Base-by-base conservation (phyloP, 768 basidiomycete genomes). In the Rickenella mellea region DNA sequence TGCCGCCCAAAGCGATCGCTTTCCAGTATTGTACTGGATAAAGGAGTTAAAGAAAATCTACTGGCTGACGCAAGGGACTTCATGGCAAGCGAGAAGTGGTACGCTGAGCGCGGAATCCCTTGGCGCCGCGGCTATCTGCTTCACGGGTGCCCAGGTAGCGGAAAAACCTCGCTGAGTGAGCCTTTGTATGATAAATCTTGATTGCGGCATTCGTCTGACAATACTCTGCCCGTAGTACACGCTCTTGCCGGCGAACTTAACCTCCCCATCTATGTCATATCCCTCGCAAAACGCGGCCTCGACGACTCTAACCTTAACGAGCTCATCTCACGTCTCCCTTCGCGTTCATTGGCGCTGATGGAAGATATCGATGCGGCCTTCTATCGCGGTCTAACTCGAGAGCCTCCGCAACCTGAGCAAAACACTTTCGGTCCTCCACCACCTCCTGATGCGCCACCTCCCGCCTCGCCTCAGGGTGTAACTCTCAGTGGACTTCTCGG, bases 311-410 rank as follows among this genome's bases (percentile, higher is more conserved):
- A 87, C 7, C 69, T 94, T 22, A 83, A 80, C 19, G 80, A 82
- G 8, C 74, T 93, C 27, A 88, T 94, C 81, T 83, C 87, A 22
- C 77, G 82, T 27, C 87, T 92, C 5, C 87, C 89, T 3, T 78
- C 83, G 26, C 77, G 80, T 14, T 88, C 84, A 57, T 85, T 94
- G 32, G 77, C 94, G 42, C 71, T 94, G 9, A 73, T 94, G 17
- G 91, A 94, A 57, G 91, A 94, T 58, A 76, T 94, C 33, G 88
- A 91, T 52, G 89, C 89, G 0, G 88, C 88, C 0, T 91, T 91
- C 56, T 83, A n/a, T n/a, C 83, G 12, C 72, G 87, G 39, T 85
- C 80, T 48, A 74, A 78, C 3, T 69, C 71, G 14, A 76, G 88
- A 30, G n/a, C n/a, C n/a, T n/a, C n/a, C n/a, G n/a, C n/a, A n/a